phyloP scores from a whole-genome alignment of 305 asterid species.

The Withania somnifera region DNA sequence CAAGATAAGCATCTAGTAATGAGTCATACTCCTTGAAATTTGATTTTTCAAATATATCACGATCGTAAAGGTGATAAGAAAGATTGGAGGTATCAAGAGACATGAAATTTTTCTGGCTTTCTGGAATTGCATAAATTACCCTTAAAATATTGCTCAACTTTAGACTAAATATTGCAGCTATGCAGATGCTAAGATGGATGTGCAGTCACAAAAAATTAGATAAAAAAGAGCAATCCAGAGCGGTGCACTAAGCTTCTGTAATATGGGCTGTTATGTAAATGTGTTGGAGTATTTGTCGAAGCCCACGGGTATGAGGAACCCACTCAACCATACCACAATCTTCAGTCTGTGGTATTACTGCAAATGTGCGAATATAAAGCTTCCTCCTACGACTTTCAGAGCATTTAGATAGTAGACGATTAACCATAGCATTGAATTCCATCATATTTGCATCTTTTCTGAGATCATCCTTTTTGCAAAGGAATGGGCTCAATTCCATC shows the following conservation, averaged over 20 bases:
- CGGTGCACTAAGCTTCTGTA: too few species aligned
- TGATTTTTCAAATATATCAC: neutral
- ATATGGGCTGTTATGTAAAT: conserved; percentile 74
- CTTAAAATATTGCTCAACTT: too few species aligned
- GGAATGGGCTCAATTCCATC: conserved; percentile 85
- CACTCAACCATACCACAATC: conserved; percentile 99
- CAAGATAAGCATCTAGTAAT: neutral
- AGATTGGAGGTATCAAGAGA: neutral
- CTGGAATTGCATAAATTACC: too few species aligned
- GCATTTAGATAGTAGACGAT: conserved; percentile 71
- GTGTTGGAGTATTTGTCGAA: conserved; percentile 91
- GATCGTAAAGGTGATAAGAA: neutral
- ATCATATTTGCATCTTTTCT: conserved; percentile 99
- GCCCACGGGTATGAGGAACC: conserved; percentile 98
- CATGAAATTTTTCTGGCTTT: neutral
- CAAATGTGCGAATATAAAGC: conserved; percentile 93
- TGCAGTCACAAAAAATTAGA: too few species aligned
- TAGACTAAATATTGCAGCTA: too few species aligned
- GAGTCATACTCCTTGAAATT: neutral
- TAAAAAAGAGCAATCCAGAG: too few species aligned
- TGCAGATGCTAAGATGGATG: too few species aligned
- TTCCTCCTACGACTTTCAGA: conserved; percentile 97
- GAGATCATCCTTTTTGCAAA: conserved; percentile 97
- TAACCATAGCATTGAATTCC: conserved; percentile 98
- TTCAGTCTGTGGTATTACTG: conserved; percentile 90